phyloP scores from a whole-genome alignment of 2,329 filamentous ascomycete genomes.

The Claviceps citrina region DNA sequence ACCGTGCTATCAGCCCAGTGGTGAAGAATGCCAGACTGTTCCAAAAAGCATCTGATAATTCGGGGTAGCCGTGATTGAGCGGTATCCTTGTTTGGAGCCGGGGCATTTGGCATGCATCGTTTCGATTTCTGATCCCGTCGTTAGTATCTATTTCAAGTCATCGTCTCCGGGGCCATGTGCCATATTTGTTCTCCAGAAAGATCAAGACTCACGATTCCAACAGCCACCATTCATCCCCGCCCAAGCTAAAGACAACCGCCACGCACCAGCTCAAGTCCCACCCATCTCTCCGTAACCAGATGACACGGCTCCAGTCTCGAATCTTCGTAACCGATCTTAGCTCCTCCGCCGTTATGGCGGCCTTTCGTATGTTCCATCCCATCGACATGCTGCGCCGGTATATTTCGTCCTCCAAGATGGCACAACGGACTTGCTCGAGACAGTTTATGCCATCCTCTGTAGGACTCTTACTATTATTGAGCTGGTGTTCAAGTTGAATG shows the following conservation, averaged over 20 bases:
- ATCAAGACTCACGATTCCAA: conserved; percentile 39
- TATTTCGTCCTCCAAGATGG: conserved; percentile 46
- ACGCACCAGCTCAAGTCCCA: conserved; percentile 63
- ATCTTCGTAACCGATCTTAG: conserved; percentile 46
- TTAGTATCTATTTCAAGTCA: background rate
- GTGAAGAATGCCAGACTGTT: conserved; percentile 33
- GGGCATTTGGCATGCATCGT: conserved; percentile 12
- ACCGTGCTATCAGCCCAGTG: conserved; percentile 35
- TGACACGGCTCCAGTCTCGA: conserved; percentile 44
- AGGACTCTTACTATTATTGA: conserved; percentile 46
- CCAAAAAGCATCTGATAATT: conserved; percentile 36
- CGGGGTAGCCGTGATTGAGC: conserved; percentile 27
- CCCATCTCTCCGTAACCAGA: conserved; percentile 55
- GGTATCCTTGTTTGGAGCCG: conserved; percentile 26
- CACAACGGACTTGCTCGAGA: conserved; percentile 47
- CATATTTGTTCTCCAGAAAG: background rate
- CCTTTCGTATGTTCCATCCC: conserved; percentile 45
- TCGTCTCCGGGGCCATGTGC: conserved; percentile 7
- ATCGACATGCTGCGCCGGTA: conserved; percentile 42
- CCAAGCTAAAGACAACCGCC: conserved; percentile 52
- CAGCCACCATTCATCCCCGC: conserved; percentile 68
- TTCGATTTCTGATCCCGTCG: conserved; percentile 9
- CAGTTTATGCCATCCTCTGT: conserved; percentile 39
- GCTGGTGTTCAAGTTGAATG: conserved; percentile 42
- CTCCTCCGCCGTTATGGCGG: conserved; percentile 36